Base-by-base conservation (phyloP, 225 moss, liverwort and hornwort genomes). In the Physcomitrellopsis africana region DNA sequence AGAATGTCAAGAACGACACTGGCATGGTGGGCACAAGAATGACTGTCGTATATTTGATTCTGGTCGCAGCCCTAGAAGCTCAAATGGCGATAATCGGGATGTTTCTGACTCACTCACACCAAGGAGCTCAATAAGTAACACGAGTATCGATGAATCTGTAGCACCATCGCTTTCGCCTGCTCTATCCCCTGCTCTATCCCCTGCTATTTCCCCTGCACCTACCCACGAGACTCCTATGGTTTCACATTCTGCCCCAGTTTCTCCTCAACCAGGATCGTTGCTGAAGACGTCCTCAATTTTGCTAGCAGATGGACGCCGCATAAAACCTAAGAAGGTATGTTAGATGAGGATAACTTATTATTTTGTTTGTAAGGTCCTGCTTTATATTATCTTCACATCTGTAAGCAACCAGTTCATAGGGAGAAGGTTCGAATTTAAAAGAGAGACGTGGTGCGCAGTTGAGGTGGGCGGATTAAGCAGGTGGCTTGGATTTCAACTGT, bases 261-360 rank as follows among this genome's bases (percentile, higher is more conserved):
- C 88, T 52, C 83, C 80, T 66, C 78, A 76, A 74, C 65, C 87
- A 58, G 68, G 83, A 70, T 81, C 82, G 41, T 72, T 82, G 74
- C 67, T 81, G 62, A 83, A 83, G 76, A 68, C 80, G 45, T 63
- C 81, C 22, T 74, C 90, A 58, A 77, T 77, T 56, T 64, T 76
- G 51, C 82, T 81, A 57, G 84, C 84, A 65, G 88, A 92, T 44
- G 94, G 94, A 69, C 80, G 75, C 61, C 82, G 86, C 52, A 26
- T 53, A 67, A 91, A 83, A 80, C 90, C 92, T 14, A 89, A 88
- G 76, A 86, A 91, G 96, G 96, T 96, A 86, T 47, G 74, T 77
- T 45, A 51, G 65, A 75, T 54, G 57, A 59, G 46, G 61, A 27
- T 51, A 59, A 53, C 52, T 37, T 22, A 60, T 79, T 73, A 70